phyloP scores from a whole-genome alignment of 192 early-diverging fungal species.

The Coemansia sp. region DNA sequence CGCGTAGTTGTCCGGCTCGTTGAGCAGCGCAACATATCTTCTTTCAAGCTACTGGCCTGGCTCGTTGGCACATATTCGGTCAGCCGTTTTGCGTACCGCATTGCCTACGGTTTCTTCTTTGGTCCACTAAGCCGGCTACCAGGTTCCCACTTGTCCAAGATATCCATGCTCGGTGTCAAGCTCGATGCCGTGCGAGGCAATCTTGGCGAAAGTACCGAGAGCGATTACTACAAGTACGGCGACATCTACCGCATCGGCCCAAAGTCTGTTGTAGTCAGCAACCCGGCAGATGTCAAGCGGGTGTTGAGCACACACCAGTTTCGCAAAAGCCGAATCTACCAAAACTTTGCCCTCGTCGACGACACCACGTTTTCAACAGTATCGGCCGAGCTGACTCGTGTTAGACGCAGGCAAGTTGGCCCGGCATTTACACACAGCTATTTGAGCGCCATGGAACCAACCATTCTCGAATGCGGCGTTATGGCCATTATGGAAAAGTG shows the following conservation, averaged over 20 bases:
- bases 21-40: conserved; percentile 3
- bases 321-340: conserved; percentile 30
- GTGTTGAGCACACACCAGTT: conserved; percentile 28
- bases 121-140: conserved; percentile 29
- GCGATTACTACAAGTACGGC: conserved; percentile 34
- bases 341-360: conserved; percentile 12
- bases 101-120: conserved; percentile 29
- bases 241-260: conserved; percentile 33
- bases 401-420: conserved; percentile 22
- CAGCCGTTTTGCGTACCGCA: conserved; percentile 5
- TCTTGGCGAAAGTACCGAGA: conserved; percentile 12
- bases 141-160: conserved; percentile 18
- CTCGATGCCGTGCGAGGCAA: conserved; percentile 12
- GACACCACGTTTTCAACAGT: conserved; percentile 27
- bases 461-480: conserved; percentile 32
- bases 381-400: conserved; percentile 20
- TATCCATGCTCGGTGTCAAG: conserved; percentile 7
- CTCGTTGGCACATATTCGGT: conserved; percentile 2
- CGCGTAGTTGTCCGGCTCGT: not conserved
- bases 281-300: conserved; percentile 20
- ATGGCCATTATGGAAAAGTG: conserved; percentile 24
- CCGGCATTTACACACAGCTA: conserved; percentile 32
- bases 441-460: conserved; percentile 31
- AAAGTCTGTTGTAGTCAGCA: conserved; percentile 25
- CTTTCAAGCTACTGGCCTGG: conserved; percentile 2